Conservation (phyloP, 768 basidiomycete species). For the Lyophyllum shimeji region DNA sequence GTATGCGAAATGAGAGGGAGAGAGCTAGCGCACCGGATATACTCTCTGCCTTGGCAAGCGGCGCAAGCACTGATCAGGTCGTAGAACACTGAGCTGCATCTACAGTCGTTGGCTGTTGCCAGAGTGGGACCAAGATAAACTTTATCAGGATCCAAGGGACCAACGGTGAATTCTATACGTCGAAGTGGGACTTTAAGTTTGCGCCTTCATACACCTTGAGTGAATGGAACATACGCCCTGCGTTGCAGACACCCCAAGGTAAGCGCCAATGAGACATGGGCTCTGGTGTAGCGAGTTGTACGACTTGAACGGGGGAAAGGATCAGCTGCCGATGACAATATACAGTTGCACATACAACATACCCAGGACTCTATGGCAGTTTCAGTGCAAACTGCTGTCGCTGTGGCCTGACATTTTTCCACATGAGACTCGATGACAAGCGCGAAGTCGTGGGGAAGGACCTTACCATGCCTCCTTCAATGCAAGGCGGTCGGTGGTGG, state of each 20-base stretch:
- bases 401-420: slow-evolving; percentile 13
- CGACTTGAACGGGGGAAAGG: slow-evolving; percentile 26
- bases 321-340: neutral
- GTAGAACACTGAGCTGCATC: slow-evolving; percentile 53
- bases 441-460: neutral
- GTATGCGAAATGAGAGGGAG: neutral
- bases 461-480: slow-evolving; percentile 12
- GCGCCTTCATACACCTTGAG: neutral
- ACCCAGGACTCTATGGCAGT: slow-evolving; percentile 2
- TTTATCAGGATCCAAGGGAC: slow-evolving; percentile 24
- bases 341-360: neutral
- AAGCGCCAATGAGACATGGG: slow-evolving; percentile 46
- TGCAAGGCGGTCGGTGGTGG: neutral
- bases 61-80: slow-evolving; percentile 53
- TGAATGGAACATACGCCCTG: slow-evolving; percentile 28
- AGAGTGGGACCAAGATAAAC: slow-evolving; percentile 38
- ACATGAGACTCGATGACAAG: neutral
- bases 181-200: neutral
- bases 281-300: slow-evolving; percentile 38
- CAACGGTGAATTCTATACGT: slow-evolving; percentile 33
- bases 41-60: slow-evolving; percentile 40
- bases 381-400: slow-evolving; percentile 18
- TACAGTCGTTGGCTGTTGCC: slow-evolving; percentile 38
- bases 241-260: slow-evolving; percentile 40
- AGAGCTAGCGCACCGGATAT: slow-evolving; percentile 27